Conservation (phyloP, 2,329 filamentous ascomycete genomes). For the Botrytis aclada region DNA sequence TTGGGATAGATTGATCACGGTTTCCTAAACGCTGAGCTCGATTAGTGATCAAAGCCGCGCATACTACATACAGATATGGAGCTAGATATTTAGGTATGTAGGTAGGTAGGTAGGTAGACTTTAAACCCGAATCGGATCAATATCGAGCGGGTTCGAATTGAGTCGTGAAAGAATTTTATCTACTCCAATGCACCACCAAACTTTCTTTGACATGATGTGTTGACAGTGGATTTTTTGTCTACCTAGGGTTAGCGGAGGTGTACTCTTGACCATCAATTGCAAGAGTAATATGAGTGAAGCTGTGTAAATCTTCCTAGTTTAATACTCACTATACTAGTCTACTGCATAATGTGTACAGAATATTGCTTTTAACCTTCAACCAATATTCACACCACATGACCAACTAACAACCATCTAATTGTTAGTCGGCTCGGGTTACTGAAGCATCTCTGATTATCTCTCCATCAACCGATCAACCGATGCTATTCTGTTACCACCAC, state of each 20-base stretch:
- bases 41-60: not conserved
- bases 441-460: not conserved
- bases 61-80: not conserved
- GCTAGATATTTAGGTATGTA: too few species aligned
- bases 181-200: not conserved
- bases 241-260: not conserved
- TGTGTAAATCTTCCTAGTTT: not conserved
- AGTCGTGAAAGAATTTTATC: not conserved
- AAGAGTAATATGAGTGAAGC: not conserved
- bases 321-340: not conserved
- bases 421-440: not conserved
- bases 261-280: not conserved
- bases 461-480: too few species aligned
- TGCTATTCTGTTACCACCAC: not conserved
- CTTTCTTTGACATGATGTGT: not conserved
- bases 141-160: not conserved
- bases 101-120: not conserved
- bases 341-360: not conserved
- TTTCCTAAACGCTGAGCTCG: not conserved
- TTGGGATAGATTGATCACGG: not conserved
- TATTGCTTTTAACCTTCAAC: not conserved
- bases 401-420: not conserved
- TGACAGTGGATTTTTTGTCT: not conserved
- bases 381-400: not conserved
- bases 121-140: not conserved